phyloP scores from a whole-genome alignment of 176 grass and related monocot species.

The Juncus inflexus region DNA sequence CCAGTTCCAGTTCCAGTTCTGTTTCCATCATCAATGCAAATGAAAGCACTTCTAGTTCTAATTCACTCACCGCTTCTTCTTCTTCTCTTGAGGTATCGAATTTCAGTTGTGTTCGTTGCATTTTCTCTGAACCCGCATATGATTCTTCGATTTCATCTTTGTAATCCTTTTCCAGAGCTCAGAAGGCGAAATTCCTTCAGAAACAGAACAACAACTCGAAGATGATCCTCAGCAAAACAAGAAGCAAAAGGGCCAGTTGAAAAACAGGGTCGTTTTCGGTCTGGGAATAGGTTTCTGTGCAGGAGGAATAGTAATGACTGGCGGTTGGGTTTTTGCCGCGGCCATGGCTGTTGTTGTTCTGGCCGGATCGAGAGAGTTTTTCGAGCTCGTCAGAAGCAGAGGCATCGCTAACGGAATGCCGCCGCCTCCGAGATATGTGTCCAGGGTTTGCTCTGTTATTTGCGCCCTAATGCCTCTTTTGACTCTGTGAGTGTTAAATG shows the following conservation, averaged over 20 bases:
- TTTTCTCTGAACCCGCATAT: not conserved
- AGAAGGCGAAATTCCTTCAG: slow-evolving; percentile 2
- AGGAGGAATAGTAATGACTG: slow-evolving; percentile 64
- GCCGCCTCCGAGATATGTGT: slow-evolving; percentile 72
- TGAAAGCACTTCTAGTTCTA: slow-evolving; percentile 5
- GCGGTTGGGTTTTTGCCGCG: slow-evolving; percentile 65
- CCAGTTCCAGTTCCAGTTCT: slow-evolving; percentile 2
- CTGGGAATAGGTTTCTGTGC: slow-evolving; percentile 77
- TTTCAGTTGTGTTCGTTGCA: not conserved
- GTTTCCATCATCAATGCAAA: not conserved
- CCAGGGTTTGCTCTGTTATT: slow-evolving; percentile 67
- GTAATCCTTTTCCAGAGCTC: slow-evolving; percentile 1
- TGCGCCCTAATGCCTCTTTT: slow-evolving; percentile 78
- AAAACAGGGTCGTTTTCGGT: slow-evolving; percentile 63
- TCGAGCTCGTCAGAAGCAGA: slow-evolving; percentile 64
- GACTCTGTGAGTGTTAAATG: slow-evolving; percentile 43
- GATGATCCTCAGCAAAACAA: slow-evolving; percentile 10
- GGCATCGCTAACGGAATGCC: slow-evolving; percentile 31
- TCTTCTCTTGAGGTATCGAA: slow-evolving; percentile 19
- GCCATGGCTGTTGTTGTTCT: slow-evolving; percentile 44
- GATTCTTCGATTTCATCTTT: not conserved
- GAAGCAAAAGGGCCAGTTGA: slow-evolving; percentile 37
- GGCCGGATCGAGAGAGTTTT: slow-evolving; percentile 63
- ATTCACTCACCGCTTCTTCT: not conserved
- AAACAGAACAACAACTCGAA: not conserved